Evolutionary conservation across 208 protist species (phyloP).

Genomic region (Trypanosoma brucei): DNA sequence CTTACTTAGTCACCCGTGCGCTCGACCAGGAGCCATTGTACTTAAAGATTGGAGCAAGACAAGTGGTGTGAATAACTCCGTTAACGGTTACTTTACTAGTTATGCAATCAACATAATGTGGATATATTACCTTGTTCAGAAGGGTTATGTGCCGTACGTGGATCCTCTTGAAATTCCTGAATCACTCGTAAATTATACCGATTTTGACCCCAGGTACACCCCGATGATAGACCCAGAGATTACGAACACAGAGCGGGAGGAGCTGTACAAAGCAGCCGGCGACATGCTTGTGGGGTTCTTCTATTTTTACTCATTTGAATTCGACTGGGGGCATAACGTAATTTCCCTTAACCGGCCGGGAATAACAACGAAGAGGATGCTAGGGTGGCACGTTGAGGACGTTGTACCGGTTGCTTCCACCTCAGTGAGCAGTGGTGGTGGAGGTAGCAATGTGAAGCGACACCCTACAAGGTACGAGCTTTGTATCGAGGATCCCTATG

Average conservation of each 20-base stretch:
- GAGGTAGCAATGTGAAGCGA: slow-evolving; percentile 21
- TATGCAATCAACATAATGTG: slow-evolving; percentile 91
- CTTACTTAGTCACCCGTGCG: slow-evolving; percentile 73
- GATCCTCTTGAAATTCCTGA: slow-evolving; percentile 66
- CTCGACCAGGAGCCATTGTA: slow-evolving; percentile 75
- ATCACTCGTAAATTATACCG: slow-evolving; percentile 35
- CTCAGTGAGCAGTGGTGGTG: slow-evolving; percentile 3
- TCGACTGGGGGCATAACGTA: slow-evolving; percentile 84
- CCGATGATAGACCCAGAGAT: slow-evolving; percentile 47
- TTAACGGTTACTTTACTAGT: slow-evolving; percentile 86
- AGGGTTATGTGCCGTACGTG: slow-evolving; percentile 64
- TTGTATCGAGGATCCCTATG: slow-evolving; percentile 91
- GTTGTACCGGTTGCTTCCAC: slow-evolving; percentile 15
- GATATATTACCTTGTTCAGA: slow-evolving; percentile 90
- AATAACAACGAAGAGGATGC: slow-evolving; percentile 68
- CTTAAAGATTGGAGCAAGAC: slow-evolving; percentile 91
- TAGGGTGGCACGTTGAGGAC: slow-evolving; percentile 79
- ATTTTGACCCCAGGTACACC: slow-evolving; percentile 43
- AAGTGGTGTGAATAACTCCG: slow-evolving; percentile 86
- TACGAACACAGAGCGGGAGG: slow-evolving; percentile 24
- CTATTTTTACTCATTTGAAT: slow-evolving; percentile 85
- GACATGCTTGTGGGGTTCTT: slow-evolving; percentile 88
- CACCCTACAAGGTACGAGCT: slow-evolving; percentile 64
- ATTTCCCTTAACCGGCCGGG: slow-evolving; percentile 79
- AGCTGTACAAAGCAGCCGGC: slow-evolving; percentile 47